Conservation (phyloP, 805 yeast genomes). For the Metschnikowia hibisci region DNA sequence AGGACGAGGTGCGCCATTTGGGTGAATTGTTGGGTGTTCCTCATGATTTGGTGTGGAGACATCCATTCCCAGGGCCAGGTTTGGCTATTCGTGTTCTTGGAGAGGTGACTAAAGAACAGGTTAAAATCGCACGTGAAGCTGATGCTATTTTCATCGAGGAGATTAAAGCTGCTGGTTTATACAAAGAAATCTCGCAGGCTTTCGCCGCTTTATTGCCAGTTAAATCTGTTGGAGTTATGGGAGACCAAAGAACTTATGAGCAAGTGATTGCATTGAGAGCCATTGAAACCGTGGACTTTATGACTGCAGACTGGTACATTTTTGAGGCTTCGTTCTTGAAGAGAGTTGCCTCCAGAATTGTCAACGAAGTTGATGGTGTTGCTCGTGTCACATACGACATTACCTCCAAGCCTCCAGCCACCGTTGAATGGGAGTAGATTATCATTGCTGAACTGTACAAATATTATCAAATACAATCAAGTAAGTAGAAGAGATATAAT, state of each 20-base stretch:
- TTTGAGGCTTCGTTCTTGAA: conserved; percentile 91
- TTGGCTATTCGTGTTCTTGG: conserved; percentile 97
- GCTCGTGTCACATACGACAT: conserved; percentile 98
- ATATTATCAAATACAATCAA: too few relatives aligned
- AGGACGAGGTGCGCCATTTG: conserved; percentile 96
- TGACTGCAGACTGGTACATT: conserved; percentile 99
- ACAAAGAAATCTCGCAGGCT: conserved; percentile 92
- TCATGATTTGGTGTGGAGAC: conserved; percentile 98
- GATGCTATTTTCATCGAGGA: conserved; percentile 95
- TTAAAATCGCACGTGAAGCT: conserved; percentile 95
- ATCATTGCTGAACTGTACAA: not conserved
- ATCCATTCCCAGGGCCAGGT: conserved; percentile 99
- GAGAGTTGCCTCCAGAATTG: conserved; percentile 91
- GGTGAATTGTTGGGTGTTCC: conserved; percentile 95
- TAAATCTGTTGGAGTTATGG: conserved; percentile 99
- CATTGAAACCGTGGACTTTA: conserved; percentile 94
- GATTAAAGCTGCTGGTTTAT: conserved; percentile 88
- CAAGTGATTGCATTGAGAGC: conserved; percentile 99
- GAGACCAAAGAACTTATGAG: conserved; percentile 98
- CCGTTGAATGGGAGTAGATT: conserved; percentile 95
- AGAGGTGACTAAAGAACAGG: conserved; percentile 90
- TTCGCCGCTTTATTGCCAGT: conserved; percentile 97
- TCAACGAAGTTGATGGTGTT: conserved; percentile 97
- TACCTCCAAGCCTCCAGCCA: conserved; percentile 99
- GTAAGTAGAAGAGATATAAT: too few relatives aligned